Base-by-base conservation (phyloP, 2,329 filamentous ascomycete genomes). In the Penicillium olsonii region DNA sequence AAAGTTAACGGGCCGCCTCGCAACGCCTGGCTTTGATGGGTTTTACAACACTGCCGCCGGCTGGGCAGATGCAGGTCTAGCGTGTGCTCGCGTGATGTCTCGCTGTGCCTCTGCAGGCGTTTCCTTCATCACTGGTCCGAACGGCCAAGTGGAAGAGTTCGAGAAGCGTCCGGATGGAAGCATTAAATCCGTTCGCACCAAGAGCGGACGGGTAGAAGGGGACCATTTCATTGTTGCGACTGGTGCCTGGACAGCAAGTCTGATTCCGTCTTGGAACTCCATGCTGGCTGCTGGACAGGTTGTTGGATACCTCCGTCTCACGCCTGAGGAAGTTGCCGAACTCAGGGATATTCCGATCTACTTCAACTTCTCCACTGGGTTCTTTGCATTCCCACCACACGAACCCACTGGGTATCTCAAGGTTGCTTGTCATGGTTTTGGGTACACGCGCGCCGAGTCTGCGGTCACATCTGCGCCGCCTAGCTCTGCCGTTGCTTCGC, bases 231-330 rank as follows among this genome's bases (percentile, higher is more conserved):
- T 95, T 39, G 76, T 92, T 2, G 90, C 92, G 0, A 84, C 90
- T 0, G 92, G 91, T 17, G 90, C 91, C 2, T 96, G 91, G 92
- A 88, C 87, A 1, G 82, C 85, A 2, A 78, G 81, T 1, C 77
- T 95, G 12, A 71, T 95, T 42, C 86, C 94, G 63, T 75, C 95
- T 0, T 77, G 84, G 45, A 88, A 89, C 24, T 81, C 87, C 31
- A 84, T 84, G 44, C 80, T 85, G 50, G 87, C 90, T 1, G 92
- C 89, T 0, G 91, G 88, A 9, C 91, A 96, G 63, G 80, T 83
- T 0, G 67, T 96, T 8, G 86, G 80, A 15, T 95, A 92, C 71
- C 71, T 95, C 54, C 78, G 84, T 50, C 77, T 96, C 53, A 87
- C 83, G 0, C 71, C 80, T 1, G 78, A 80, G 8, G 91, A 96